Percentiles rank a stretch among this genome's conserved stretches.
Conservation (phyloP, 116 monocot genomes). For the Trichopus zeylanicus region DNA sequence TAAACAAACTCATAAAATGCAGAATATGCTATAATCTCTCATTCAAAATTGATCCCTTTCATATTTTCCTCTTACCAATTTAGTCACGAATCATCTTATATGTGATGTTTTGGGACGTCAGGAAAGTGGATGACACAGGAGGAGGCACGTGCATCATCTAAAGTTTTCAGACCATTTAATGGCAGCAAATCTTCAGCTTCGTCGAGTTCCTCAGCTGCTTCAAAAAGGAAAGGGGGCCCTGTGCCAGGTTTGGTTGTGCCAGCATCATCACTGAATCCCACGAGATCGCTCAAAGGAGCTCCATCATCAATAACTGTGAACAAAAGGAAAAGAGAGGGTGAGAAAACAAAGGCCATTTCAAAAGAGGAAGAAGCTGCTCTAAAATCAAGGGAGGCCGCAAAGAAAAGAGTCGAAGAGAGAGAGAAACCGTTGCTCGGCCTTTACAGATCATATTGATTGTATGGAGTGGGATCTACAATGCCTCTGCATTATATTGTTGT, state of each 20-base stretch:
- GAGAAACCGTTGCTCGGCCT: slow-evolving; percentile 87
- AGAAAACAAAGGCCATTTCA: slow-evolving; percentile 47
- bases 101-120: slow-evolving; percentile 11
- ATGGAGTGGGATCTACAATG: neutral
- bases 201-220: slow-evolving; percentile 6
- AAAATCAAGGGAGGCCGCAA: slow-evolving; percentile 86
- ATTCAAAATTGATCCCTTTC: neutral
- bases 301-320: slow-evolving; percentile 60
- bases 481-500: neutral
- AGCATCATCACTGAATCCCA: slow-evolving; percentile 30
- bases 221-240: slow-evolving; percentile 32
- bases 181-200: slow-evolving; percentile 1
- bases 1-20: neutral
- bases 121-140: slow-evolving; percentile 75
- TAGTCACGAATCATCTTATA: neutral
- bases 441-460: slow-evolving; percentile 46
- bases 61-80: neutral
- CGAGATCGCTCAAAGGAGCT: slow-evolving; percentile 52
- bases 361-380: slow-evolving; percentile 82
- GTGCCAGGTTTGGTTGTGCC: slow-evolving; percentile 56
- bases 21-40: neutral
- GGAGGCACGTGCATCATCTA: slow-evolving; percentile 39
- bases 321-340: slow-evolving; percentile 79
- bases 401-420: slow-evolving; percentile 88
- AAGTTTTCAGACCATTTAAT: slow-evolving; percentile 18